A percentile compares a stretch with the other conserved stretches of the same genome.
Conservation (phyloP, 2,329 filamentous ascomycete genomes). For the Cyclaneusma minus region DNA sequence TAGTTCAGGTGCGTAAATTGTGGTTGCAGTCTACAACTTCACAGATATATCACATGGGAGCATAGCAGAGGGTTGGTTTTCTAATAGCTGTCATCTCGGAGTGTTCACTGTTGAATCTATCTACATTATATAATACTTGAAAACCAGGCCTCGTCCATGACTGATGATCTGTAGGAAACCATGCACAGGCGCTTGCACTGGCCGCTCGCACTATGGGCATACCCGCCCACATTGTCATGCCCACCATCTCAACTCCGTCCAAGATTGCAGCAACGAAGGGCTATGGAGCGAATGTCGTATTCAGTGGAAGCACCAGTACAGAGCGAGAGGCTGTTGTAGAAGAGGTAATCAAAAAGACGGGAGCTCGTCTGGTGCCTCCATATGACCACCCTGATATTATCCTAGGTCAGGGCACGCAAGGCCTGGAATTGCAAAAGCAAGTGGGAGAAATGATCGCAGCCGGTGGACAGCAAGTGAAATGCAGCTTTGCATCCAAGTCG, state of each 20-base stretch:
- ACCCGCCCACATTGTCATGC: conserved; percentile 85
- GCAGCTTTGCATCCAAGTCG: conserved; percentile 4
- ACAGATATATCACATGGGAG: too few species aligned
- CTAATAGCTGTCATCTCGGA: too few species aligned
- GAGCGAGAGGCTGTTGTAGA: conserved; percentile 69
- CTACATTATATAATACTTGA: too few species aligned
- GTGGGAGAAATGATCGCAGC: conserved; percentile 35
- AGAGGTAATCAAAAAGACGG: conserved; percentile 54
- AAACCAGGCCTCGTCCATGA: conserved; percentile 1
- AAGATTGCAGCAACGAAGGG: conserved; percentile 73
- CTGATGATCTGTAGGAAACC: conserved; percentile 54
- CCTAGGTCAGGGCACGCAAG: conserved; percentile 82
- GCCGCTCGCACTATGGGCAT: conserved; percentile 61
- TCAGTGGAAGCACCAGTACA: conserved; percentile 63
- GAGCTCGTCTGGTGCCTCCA: conserved; percentile 68
- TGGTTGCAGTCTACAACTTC: too few species aligned
- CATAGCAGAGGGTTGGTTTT: too few species aligned
- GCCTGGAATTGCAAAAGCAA: conserved; percentile 67
- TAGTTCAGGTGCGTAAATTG: conserved; percentile 53
- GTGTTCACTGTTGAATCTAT: too few species aligned
- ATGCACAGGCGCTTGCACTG: conserved; percentile 82
- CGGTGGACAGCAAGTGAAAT: conserved; percentile 9
- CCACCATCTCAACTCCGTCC: conserved; percentile 62
- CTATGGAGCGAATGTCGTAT: conserved; percentile 65
- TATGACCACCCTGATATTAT: conserved; percentile 91